Evolutionary conservation across 768 basidiomycete genomes (phyloP), one percentile per base, ranked within the genome.

Genomic region (Nevesoporus exiguus): DNA sequence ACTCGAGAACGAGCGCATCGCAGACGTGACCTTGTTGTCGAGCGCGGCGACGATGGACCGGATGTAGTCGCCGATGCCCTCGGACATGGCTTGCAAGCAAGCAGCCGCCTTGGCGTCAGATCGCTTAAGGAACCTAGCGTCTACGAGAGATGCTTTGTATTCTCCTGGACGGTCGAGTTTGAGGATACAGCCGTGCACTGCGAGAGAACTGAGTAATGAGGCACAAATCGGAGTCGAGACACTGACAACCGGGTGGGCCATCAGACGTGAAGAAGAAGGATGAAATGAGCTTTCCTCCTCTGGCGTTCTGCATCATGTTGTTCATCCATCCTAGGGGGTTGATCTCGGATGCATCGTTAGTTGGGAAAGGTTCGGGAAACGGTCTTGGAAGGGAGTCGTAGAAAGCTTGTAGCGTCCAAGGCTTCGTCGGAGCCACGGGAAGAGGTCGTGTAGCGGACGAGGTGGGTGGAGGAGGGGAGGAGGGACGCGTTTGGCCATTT

Each of bases 41-140:
- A 78, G 59, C 17, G 70, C 73, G 11, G 69, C 68, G 17, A 68
- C 67, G 31, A 83, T 65, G 5, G 68, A 64, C 17, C 79, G 81
- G 41, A 86, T 78, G 58, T 83, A 83, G 21, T 74, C 68, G 6
- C 82, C 83, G 10, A 84, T 71, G 9, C 83, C 83, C 56, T 82
- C 77, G 3, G 84, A 81, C 65, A 89, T 79, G 0, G 86, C 88
- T 15, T 81, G 72, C 22, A 90, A 67, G 55, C 79, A 82, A 3
- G 81, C 88, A 0, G 87, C 88, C 0, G 77, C 75, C 66, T 85
- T 87, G n/a, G 86, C 87, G 49, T 89, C 86, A 0, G 71, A 68
- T 3, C 81, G 81, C 60, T 80, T 85, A 2, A 73, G 59, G 58
- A 88, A 88, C 15, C 74, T 73, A 0, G 82, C 73, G n/a, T 88